Conservation (phyloP, 306 rosid species). For the Quercus gilva region DNA sequence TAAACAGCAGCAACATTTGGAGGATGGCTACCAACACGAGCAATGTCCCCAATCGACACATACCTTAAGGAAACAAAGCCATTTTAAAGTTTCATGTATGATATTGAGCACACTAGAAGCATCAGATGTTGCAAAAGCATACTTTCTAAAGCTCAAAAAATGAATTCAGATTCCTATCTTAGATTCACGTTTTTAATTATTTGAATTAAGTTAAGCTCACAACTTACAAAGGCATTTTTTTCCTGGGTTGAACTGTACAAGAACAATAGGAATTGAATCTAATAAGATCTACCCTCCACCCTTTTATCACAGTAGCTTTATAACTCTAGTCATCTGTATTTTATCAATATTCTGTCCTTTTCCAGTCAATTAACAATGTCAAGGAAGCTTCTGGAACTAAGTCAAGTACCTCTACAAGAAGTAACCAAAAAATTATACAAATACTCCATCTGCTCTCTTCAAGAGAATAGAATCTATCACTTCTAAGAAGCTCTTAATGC, state of each 20-base stretch:
- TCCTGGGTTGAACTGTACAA: neutral
- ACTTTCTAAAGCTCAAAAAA: neutral
- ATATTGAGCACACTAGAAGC: neutral
- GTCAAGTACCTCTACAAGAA: neutral
- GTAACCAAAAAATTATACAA: neutral
- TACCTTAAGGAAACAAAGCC: slow-evolving; percentile 47
- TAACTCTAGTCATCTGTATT: neutral
- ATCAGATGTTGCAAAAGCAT: slow-evolving; percentile 5
- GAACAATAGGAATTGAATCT: neutral
- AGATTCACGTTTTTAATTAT: neutral
- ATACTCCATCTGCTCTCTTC: neutral
- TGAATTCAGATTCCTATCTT: neutral
- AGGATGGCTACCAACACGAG: slow-evolving; percentile 84
- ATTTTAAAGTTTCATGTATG: slow-evolving; percentile 7
- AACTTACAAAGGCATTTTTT: neutral
- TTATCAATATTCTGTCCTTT: neutral
- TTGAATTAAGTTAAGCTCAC: neutral
- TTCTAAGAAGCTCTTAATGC: neutral
- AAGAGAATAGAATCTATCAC: neutral
- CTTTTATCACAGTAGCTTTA: neutral
- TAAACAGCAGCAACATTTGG: slow-evolving; percentile 95
- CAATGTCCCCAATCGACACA: slow-evolving; percentile 77
- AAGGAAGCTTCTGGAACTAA: neutral
- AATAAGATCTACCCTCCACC: neutral
- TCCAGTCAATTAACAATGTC: neutral